Percentiles rank a stretch among this genome's conserved stretches.
Evolutionary conservation across 352 stramenopile genomes (phyloP).

Genomic region (Pilasporangium apinafurcum): DNA sequence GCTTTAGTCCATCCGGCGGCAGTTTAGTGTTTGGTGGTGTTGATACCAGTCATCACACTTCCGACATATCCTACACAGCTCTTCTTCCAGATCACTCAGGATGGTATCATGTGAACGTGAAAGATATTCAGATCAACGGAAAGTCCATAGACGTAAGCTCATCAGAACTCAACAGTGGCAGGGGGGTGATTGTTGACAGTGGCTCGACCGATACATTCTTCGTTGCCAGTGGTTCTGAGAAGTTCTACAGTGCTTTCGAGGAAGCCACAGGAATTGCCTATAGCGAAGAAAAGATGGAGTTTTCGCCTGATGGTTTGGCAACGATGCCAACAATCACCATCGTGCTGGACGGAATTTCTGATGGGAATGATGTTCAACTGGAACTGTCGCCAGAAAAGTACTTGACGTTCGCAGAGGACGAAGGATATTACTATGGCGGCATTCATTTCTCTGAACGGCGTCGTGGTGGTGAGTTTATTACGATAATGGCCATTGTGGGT

Average conservation of each 20-base stretch:
- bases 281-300: slow-evolving; percentile 11
- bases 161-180: background rate
- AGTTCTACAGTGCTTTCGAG: slow-evolving; percentile 23
- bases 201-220: slow-evolving; percentile 30
- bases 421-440: slow-evolving; percentile 19
- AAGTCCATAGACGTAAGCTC: slow-evolving; percentile 12
- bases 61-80: slow-evolving; percentile 15
- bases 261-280: slow-evolving; percentile 20
- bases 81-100: slow-evolving; percentile 5
- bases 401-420: slow-evolving; percentile 19
- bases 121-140: slow-evolving; percentile 26
- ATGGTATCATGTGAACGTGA: slow-evolving; percentile 23
- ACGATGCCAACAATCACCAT: slow-evolving; percentile 29
- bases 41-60: slow-evolving; percentile 19
- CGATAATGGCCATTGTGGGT: too few relatives aligned
- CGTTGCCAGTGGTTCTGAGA: slow-evolving; percentile 17
- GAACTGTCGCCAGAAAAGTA: slow-evolving; percentile 22
- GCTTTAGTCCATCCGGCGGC: slow-evolving; percentile 28
- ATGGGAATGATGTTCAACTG: slow-evolving; percentile 20
- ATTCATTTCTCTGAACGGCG: slow-evolving; percentile 28
- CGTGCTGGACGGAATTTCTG: slow-evolving; percentile 20
- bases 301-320: slow-evolving; percentile 29
- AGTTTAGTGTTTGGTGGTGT: slow-evolving; percentile 22
- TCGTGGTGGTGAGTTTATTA: slow-evolving; percentile 28
- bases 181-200: slow-evolving; percentile 33